Evolutionary conservation across 2,329 filamentous ascomycete species (phyloP).

Genomic region (Tothia fuscella): DNA sequence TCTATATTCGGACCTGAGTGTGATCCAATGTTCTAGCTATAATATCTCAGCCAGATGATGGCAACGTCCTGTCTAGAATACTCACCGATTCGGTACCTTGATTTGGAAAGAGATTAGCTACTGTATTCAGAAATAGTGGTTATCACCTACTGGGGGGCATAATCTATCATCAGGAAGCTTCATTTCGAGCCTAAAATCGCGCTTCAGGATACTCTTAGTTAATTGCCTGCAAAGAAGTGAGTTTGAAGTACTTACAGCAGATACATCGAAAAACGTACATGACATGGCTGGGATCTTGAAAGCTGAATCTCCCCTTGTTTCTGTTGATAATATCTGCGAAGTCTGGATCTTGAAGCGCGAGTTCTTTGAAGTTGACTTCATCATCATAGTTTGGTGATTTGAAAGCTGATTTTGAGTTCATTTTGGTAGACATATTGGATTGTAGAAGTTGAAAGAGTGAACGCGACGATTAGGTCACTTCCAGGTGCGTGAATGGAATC

Average conservation of each 20-base stretch:
- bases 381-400: conserved; percentile 17
- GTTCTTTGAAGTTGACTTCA: conserved; percentile 52
- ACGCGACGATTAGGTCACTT: too few relatives aligned
- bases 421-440: neutral
- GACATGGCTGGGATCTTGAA: conserved; percentile 63
- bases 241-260: too few relatives aligned
- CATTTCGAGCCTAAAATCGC: conserved; percentile 62
- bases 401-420: neutral
- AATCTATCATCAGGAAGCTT: conserved; percentile 65
- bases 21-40: neutral
- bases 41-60: too few relatives aligned
- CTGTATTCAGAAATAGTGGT: too few relatives aligned
- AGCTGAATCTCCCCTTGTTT: conserved; percentile 55
- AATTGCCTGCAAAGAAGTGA: too few relatives aligned
- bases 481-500: too few relatives aligned
- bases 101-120: too few relatives aligned
- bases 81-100: too few relatives aligned
- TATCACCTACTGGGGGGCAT: conserved; percentile 63
- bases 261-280: conserved; percentile 52
- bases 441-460: too few relatives aligned
- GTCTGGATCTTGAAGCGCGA: conserved; percentile 46
- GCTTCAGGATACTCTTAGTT: conserved; percentile 63
- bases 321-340: conserved; percentile 41
- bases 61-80: too few relatives aligned
- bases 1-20: neutral